A percentile compares a stretch with the other conserved stretches of the same genome.
Evolutionary conservation across 352 stramenopile genomes (phyloP).

Genomic region (Halophytophthora batemanensis): DNA sequence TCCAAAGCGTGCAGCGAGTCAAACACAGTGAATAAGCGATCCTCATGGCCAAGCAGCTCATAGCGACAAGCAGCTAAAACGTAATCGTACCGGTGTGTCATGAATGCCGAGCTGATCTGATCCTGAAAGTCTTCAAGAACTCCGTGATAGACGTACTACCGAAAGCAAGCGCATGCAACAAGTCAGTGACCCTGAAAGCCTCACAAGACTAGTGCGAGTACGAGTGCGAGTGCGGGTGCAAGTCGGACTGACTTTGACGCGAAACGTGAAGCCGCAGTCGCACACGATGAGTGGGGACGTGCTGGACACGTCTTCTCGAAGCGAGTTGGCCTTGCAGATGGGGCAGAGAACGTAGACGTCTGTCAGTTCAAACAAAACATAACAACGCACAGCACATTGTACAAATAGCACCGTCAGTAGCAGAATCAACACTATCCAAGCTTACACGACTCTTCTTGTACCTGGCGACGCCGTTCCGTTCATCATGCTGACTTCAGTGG

Average conservation of each 20-base stretch:
- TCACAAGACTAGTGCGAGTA: not conserved
- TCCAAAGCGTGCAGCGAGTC: constrained; percentile 1
- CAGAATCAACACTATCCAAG: not conserved
- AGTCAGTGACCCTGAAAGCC: not conserved
- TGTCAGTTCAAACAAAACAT: too few species aligned
- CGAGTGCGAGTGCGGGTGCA: not conserved
- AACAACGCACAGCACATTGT: not conserved
- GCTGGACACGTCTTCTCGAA: constrained; percentile 23
- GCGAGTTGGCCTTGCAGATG: constrained; percentile 40
- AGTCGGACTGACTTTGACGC: constrained; percentile 24
- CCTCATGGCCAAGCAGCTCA: too few species aligned
- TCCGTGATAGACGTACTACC: constrained; percentile 41
- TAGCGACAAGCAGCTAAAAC: too few species aligned
- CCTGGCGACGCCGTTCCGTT: not conserved
- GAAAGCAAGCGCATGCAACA: not conserved
- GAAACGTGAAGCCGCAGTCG: constrained; percentile 51
- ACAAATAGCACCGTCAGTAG: not conserved
- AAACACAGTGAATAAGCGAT: too few species aligned
- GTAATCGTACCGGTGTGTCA: constrained; percentile 48
- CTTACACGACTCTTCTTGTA: not conserved
- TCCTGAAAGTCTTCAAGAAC: constrained; percentile 64
- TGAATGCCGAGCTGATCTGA: constrained; percentile 48
- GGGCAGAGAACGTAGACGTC: constrained; percentile 42
- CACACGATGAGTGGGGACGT: constrained; percentile 33
- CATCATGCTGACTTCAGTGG: not conserved